Percentiles rank a stretch among this genome's conserved stretches.
Evolutionary conservation across 768 basidiomycete genomes (phyloP).

Genomic region (Tylopilus sp.): DNA sequence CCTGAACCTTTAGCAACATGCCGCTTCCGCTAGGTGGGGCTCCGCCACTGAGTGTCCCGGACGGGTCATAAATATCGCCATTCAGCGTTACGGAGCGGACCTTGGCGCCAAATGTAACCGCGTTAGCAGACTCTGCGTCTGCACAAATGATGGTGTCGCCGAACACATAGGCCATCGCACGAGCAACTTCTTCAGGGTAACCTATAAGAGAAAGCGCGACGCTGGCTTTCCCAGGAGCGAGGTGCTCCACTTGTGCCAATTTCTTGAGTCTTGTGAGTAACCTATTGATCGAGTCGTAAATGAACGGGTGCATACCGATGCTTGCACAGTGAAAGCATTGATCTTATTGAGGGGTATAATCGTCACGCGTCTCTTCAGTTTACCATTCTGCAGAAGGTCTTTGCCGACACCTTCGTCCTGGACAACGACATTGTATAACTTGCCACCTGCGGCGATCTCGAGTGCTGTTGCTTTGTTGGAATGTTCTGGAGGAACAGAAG

Average conservation of each 20-base stretch:
- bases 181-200: constrained; percentile 74
- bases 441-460: constrained; percentile 87
- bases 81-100: constrained; percentile 89
- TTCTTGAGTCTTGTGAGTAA: constrained; percentile 46
- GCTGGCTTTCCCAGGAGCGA: constrained; percentile 79
- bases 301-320: not conserved
- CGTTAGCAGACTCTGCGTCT: constrained; percentile 82
- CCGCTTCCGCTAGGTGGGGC: constrained; percentile 75
- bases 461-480: constrained; percentile 83
- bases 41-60: constrained; percentile 90
- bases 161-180: constrained; percentile 93
- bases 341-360: constrained; percentile 96
- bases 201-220: constrained; percentile 87
- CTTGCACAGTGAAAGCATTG: constrained; percentile 48
- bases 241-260: constrained; percentile 63
- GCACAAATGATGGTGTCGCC: constrained; percentile 89
- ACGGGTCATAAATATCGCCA: constrained; percentile 96
- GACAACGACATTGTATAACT: constrained; percentile 91
- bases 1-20: constrained; percentile 78
- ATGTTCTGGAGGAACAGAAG: constrained; percentile 66
- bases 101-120: constrained; percentile 71
- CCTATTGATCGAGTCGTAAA: not conserved
- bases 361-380: constrained; percentile 83
- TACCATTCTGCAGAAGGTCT: constrained; percentile 72
- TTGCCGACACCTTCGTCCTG: constrained; percentile 88